Evolutionary conservation across 108 stramenopile genomes (phyloP).

Genomic region (Licmophora abbreviata): DNA sequence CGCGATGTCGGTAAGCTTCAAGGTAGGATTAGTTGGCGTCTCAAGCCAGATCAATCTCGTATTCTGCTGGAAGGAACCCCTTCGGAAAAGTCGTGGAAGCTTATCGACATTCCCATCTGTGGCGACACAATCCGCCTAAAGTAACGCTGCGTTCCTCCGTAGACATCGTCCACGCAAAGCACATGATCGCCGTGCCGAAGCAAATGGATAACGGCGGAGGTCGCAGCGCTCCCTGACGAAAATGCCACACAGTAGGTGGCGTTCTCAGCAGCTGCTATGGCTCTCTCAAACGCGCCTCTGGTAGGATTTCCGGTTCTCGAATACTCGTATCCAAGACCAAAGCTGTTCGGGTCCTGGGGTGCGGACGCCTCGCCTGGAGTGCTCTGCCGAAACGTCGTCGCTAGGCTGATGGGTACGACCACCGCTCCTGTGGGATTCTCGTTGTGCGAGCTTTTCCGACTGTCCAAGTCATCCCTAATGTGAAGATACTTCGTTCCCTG

Average conservation of each 20-base stretch:
- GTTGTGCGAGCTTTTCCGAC: neutral
- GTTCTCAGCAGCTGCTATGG: conserved; percentile 58
- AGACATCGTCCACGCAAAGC: conserved; percentile 82
- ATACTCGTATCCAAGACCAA: conserved; percentile 82
- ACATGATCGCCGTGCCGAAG: conserved; percentile 65
- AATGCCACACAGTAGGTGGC: conserved; percentile 64
- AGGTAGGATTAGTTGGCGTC: conserved; percentile 87
- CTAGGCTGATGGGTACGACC: conserved; percentile 59
- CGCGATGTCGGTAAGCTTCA: conserved; percentile 72
- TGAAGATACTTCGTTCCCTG: conserved; percentile 44
- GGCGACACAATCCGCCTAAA: conserved; percentile 54
- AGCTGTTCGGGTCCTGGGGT: conserved; percentile 59
- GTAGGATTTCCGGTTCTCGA: conserved; percentile 73
- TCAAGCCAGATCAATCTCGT: conserved; percentile 86
- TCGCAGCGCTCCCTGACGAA: conserved; percentile 86
- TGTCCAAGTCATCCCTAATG: conserved; percentile 15
- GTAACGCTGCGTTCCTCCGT: conserved; percentile 84
- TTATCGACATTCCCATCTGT: conserved; percentile 37
- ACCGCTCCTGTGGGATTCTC: conserved; percentile 75
- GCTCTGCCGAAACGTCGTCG: conserved; percentile 72
- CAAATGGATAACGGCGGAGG: conserved; percentile 62
- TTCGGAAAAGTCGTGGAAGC: conserved; percentile 33
- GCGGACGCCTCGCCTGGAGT: conserved; percentile 60
- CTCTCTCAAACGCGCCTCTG: conserved; percentile 78
- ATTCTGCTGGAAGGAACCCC: conserved; percentile 25